Conservation (phyloP, 371 early-diverging fungal genomes). For the Chytridiales sp. region DNA sequence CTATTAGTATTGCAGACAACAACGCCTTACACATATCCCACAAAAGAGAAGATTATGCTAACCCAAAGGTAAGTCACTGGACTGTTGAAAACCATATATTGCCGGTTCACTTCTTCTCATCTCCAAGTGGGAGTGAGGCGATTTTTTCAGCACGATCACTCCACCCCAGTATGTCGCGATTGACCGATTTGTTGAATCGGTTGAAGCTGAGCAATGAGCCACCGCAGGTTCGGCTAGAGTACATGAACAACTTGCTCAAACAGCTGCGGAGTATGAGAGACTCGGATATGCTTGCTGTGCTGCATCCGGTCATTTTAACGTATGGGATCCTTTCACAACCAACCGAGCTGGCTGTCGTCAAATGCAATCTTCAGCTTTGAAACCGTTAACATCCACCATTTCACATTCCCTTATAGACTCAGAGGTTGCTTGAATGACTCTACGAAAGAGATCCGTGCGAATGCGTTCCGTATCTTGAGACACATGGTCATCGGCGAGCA, state of each 20-base stretch:
- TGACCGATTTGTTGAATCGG: slow-evolving; percentile 9
- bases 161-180: too few species aligned
- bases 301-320: slow-evolving; percentile 17
- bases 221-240: slow-evolving; percentile 29
- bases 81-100: too few species aligned
- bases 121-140: too few species aligned
- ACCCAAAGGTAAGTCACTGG: too few species aligned
- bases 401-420: slow-evolving; percentile 19
- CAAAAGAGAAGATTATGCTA: too few species aligned
- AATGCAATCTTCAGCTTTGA: not conserved
- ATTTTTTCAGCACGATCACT: too few species aligned
- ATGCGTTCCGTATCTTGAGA: slow-evolving; percentile 54
- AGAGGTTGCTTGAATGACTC: slow-evolving; percentile 48
- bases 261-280: slow-evolving; percentile 11
- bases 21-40: too few species aligned
- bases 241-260: slow-evolving; percentile 29
- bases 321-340: not conserved
- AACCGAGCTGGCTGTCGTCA: not conserved
- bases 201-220: slow-evolving; percentile 10
- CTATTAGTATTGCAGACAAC: too few species aligned
- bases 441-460: slow-evolving; percentile 55
- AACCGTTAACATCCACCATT: not conserved
- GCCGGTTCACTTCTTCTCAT: too few species aligned
- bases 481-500: slow-evolving; percentile 51
- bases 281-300: not conserved